Evolutionary conservation across 106 monocot genomes (phyloP).

Genomic region (Amphibolis antarctica): DNA sequence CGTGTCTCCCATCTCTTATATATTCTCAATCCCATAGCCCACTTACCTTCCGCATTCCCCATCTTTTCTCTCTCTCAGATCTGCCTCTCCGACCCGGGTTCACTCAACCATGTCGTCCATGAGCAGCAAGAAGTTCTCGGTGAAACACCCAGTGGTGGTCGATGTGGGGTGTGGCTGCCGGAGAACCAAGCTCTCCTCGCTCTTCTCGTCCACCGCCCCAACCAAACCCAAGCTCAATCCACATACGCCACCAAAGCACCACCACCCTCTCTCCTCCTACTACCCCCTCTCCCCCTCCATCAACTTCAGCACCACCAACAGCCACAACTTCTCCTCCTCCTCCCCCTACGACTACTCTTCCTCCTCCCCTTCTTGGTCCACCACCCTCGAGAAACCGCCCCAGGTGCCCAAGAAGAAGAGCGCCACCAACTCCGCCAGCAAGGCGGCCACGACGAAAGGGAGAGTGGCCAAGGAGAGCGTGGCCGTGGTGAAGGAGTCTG

Average conservation of each 20-base stretch:
- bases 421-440: background rate
- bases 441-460: background rate
- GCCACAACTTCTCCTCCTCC: conserved; percentile 5
- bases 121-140: background rate
- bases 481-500: conserved; percentile 27
- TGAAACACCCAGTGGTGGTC: conserved; percentile 4
- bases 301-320: conserved; percentile 6
- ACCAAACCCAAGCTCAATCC: conserved; percentile 12
- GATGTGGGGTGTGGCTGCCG: conserved; percentile 15
- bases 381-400: background rate
- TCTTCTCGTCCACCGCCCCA: background rate
- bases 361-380: background rate
- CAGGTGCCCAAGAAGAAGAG: conserved; percentile 1
- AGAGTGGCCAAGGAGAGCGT: conserved; percentile 20
- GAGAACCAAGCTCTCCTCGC: conserved; percentile 7
- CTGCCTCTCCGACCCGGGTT: background rate
- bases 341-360: conserved; percentile 4
- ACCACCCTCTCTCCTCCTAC: conserved; percentile 22
- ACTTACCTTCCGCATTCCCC: too few relatives aligned
- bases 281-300: conserved; percentile 28
- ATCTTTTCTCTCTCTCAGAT: background rate
- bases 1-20: background rate
- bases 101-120: background rate
- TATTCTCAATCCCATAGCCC: too few relatives aligned
- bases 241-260: conserved; percentile 10